Conservation (phyloP, 345 rosid genomes). For the Noccaea caerulescens region DNA sequence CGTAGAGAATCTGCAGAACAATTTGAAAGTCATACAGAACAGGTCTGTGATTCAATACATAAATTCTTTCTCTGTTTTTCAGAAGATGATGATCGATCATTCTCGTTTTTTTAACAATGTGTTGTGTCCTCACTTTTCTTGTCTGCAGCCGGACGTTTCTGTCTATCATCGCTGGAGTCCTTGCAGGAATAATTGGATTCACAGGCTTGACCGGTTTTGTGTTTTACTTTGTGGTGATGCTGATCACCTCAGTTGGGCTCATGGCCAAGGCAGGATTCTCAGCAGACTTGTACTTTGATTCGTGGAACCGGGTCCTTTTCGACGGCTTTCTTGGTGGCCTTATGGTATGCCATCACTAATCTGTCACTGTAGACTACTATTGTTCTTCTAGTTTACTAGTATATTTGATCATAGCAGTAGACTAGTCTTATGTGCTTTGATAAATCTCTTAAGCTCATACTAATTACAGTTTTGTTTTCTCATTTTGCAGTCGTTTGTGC, state of each 20-base stretch:
- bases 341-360: slow-evolving; percentile 53
- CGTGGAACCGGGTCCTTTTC: slow-evolving; percentile 71
- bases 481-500: slow-evolving; percentile 91
- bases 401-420: neutral
- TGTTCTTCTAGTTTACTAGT: neutral
- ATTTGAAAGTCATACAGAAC: slow-evolving; percentile 90
- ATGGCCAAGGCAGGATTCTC: slow-evolving; percentile 86
- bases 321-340: slow-evolving; percentile 94
- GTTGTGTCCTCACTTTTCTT: neutral
- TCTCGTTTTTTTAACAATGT: slow-evolving; percentile 9
- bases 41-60: slow-evolving; percentile 55
- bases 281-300: slow-evolving; percentile 70
- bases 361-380: neutral
- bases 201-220: slow-evolving; percentile 82
- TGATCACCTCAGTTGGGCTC: slow-evolving; percentile 80
- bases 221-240: slow-evolving; percentile 81
- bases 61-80: neutral
- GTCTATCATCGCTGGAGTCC: slow-evolving; percentile 86
- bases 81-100: neutral
- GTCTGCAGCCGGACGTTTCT: slow-evolving; percentile 89
- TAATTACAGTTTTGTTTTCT: slow-evolving; percentile 13
- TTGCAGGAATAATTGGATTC: slow-evolving; percentile 90
- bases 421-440: neutral
- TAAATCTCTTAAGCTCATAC: slow-evolving; percentile 4
- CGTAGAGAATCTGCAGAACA: slow-evolving; percentile 84